phyloP scores from a whole-genome alignment of 768 basidiomycete genomes.

The Tylopilus subfusipes region DNA sequence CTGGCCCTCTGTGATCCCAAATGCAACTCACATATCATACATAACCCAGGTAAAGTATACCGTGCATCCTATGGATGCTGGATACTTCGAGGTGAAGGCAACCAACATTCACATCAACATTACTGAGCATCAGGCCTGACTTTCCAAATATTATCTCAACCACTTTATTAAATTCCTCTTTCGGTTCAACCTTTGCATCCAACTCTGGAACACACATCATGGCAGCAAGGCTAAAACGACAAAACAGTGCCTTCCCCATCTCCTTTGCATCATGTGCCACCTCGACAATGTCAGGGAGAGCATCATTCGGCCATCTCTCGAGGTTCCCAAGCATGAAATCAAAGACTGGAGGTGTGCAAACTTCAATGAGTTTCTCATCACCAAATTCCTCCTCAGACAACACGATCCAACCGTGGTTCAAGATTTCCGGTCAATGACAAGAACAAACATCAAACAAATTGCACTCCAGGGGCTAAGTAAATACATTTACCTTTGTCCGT shows the following conservation, averaged over 20 bases:
- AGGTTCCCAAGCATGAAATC: not conserved
- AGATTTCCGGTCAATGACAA: not conserved
- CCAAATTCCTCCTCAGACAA: not conserved
- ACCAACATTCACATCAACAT: not conserved
- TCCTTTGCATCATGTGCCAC: not conserved
- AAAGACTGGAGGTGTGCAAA: not conserved
- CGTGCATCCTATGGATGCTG: not conserved
- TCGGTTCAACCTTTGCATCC: not conserved
- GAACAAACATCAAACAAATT: not conserved
- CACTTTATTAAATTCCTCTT: not conserved
- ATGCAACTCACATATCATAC: not conserved
- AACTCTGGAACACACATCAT: not conserved
- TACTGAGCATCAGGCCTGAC: not conserved
- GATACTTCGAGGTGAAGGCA: not conserved
- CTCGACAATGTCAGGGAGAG: not conserved
- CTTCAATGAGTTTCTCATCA: not conserved
- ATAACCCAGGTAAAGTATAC: not conserved
- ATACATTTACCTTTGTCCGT: too few relatives aligned
- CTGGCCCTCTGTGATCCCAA: not conserved
- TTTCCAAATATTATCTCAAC: not conserved
- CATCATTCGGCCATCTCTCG: not conserved
- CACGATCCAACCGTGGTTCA: not conserved
- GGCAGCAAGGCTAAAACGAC: not conserved
- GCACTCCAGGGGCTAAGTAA: not conserved
- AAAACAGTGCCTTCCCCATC: not conserved